Conservation (phyloP, 2,329 filamentous ascomycete species). For the Balansia obtecta region DNA sequence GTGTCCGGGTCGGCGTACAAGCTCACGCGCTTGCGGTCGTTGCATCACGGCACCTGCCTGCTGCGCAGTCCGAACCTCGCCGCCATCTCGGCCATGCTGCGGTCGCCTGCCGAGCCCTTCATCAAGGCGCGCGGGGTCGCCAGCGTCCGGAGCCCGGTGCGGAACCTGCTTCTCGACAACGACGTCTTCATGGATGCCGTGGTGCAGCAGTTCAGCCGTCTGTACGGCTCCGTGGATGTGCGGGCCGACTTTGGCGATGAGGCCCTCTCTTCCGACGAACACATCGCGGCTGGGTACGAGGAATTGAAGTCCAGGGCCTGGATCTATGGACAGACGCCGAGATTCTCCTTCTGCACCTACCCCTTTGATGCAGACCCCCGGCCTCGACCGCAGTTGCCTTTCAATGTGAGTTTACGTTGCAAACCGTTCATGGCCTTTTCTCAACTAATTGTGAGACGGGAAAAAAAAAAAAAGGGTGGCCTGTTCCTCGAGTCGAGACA, state of each 20-base stretch:
- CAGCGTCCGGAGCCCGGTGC: conserved; percentile 75
- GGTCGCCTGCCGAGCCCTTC: conserved; percentile 64
- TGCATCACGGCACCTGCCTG: conserved; percentile 91
- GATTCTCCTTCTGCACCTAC: conserved; percentile 59
- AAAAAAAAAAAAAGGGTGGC: too few species aligned
- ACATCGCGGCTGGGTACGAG: conserved; percentile 29
- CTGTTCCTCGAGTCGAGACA: conserved; percentile 25
- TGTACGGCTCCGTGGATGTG: conserved; percentile 44
- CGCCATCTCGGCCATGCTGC: conserved; percentile 56
- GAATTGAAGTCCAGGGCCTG: conserved; percentile 49
- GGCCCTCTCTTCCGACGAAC: conserved; percentile 28
- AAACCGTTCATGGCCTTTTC: background rate
- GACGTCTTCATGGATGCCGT: conserved; percentile 42
- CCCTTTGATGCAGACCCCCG: conserved; percentile 46
- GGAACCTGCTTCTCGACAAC: conserved; percentile 55
- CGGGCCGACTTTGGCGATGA: conserved; percentile 34
- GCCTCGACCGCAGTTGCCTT: conserved; percentile 36
- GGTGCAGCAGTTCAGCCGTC: conserved; percentile 48
- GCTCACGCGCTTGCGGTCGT: conserved; percentile 62
- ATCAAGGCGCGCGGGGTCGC: conserved; percentile 79
- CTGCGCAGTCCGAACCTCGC: conserved; percentile 63
- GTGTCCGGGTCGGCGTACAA: conserved; percentile 94
- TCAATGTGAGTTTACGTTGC: conserved; percentile 24
- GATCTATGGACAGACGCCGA: conserved; percentile 78
- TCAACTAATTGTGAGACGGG: background rate